Base-by-base conservation (phyloP, 2,329 filamentous ascomycete genomes). In the Xylariaceae sp. region DNA sequence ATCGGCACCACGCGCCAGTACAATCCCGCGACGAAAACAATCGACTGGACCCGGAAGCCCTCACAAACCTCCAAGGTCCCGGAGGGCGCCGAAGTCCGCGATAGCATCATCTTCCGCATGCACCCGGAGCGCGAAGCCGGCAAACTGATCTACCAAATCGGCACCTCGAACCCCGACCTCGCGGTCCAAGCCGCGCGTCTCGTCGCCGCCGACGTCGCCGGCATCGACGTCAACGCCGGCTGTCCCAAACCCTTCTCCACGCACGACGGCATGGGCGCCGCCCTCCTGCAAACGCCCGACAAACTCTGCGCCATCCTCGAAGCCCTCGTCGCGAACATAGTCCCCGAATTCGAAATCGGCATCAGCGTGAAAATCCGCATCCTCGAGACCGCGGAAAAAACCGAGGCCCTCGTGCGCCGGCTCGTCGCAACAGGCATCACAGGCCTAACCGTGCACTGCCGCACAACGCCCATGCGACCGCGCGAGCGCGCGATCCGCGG, bases 171-270 rank as follows among this genome's bases (percentile, higher is more conserved):
- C 60, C 91, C 94, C 0, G 86, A 88, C 10, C 82, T 87, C 35
- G 94, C 94, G 0, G 92, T 97, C 0, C 78, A 89, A 72, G 92
- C 93, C 0, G 92, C 93, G 1, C 86, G 86, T 56, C 77, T 97
- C 13, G 88, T 99, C 17, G 94, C 92, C 0, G 82, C 78, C 10
- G 91, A 97, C 74, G 94, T 99, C 2, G 87, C 88, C 0, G 94
- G 94, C 61, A 97, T 99, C 67, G 94, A 97, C 73, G 88, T 99
- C 63, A 99, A 99, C 73, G 92, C 94, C 0, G 94, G 94, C n/a
- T 99, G 94, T 72, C 94, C 94, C 0, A 99, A 99, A 75, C 90
- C 93, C 0, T 99, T 99, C 75, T 96, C 90, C 70, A 96, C 93
- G 1, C 84, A 83, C 63, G 92, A 92, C 61, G 94, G 94, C 53